These are phyloP conservation scores for Plenodomus tracheiphilus DNA, from an alignment of 2,329 filamentous ascomycete species.

Conservation along the genomic window DNA sequence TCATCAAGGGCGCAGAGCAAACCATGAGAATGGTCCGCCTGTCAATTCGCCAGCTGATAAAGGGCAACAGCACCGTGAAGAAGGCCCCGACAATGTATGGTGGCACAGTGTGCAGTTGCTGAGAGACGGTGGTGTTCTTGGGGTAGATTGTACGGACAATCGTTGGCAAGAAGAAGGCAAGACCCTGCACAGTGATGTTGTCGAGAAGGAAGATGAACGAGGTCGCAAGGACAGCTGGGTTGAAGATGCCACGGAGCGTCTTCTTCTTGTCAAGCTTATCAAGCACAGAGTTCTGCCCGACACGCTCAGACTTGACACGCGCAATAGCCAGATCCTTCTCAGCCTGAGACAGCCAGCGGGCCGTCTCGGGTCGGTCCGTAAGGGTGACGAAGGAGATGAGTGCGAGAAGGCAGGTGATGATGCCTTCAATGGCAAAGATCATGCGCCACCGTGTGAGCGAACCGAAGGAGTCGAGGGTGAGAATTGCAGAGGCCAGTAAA, in stretches of 20 bases:
- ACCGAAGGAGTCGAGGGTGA: slow-evolving; percentile 63
- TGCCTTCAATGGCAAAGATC: slow-evolving; percentile 74
- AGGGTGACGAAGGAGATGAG: slow-evolving; percentile 66
- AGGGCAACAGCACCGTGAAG: slow-evolving; percentile 66
- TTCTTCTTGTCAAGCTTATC: slow-evolving; percentile 66
- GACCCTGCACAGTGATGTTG: slow-evolving; percentile 72
- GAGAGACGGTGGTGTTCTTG: slow-evolving; percentile 57
- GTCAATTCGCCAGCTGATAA: slow-evolving; percentile 64
- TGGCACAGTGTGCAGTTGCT: slow-evolving; percentile 72
- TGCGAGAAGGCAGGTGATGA: slow-evolving; percentile 62
- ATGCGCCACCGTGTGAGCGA: slow-evolving; percentile 64
- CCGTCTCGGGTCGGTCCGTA: slow-evolving; percentile 70
- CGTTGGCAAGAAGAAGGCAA: slow-evolving; percentile 71
- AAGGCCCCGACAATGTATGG: slow-evolving; percentile 71
- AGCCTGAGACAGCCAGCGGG: slow-evolving; percentile 65
- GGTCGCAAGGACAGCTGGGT: slow-evolving; percentile 62
- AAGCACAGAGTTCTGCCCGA: slow-evolving; percentile 64
- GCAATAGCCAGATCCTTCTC: slow-evolving; percentile 69
- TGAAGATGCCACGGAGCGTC: slow-evolving; percentile 64
- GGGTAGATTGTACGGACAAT: slow-evolving; percentile 73
- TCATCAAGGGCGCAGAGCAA: slow-evolving; percentile 63
- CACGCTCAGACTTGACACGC: slow-evolving; percentile 69
- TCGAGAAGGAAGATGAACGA: slow-evolving; percentile 65
- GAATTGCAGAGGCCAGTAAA: slow-evolving; percentile 63
- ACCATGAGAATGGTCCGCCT: slow-evolving; percentile 64